Evolutionary conservation across 2,329 filamentous ascomycete genomes (phyloP).

Genomic region (Orbilia brochopaga): DNA sequence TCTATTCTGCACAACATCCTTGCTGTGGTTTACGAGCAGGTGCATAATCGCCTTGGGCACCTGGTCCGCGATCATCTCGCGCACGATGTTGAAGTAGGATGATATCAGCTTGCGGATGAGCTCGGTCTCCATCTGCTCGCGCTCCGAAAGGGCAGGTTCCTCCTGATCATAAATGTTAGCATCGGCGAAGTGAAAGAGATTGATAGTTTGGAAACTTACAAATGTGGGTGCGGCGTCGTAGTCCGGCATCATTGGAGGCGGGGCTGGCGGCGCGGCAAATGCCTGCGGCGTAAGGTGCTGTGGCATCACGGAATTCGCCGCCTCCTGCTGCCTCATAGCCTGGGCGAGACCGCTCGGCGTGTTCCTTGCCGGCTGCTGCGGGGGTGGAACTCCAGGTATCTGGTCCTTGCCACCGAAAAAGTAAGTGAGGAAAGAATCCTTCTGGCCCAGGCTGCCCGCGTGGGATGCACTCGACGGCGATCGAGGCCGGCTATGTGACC

Average conservation of each 20-base stretch:
- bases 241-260: constrained; percentile 31
- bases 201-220: constrained; percentile 29
- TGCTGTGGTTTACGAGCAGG: constrained; percentile 95
- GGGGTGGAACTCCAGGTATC: constrained; percentile 61
- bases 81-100: constrained; percentile 98
- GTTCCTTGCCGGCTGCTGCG: constrained; percentile 59
- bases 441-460: constrained; percentile 56
- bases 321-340: constrained; percentile 75
- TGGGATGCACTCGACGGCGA: constrained; percentile 57
- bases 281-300: constrained; percentile 28
- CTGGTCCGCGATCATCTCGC: constrained; percentile 97
- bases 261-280: constrained; percentile 22
- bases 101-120: constrained; percentile 95
- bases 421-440: constrained; percentile 95
- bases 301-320: constrained; percentile 55
- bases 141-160: constrained; percentile 89
- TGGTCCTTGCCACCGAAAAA: constrained; percentile 94
- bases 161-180: constrained; percentile 57
- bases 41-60: constrained; percentile 99
- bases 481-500: constrained; percentile 63
- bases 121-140: constrained; percentile 96
- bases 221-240: constrained; percentile 42
- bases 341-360: constrained; percentile 73
- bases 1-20: constrained; percentile 96
- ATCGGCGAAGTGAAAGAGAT: not conserved